Evolutionary conservation across 2,329 filamentous ascomycete species (phyloP).

Genomic region (Drechslerella dactyloides): DNA sequence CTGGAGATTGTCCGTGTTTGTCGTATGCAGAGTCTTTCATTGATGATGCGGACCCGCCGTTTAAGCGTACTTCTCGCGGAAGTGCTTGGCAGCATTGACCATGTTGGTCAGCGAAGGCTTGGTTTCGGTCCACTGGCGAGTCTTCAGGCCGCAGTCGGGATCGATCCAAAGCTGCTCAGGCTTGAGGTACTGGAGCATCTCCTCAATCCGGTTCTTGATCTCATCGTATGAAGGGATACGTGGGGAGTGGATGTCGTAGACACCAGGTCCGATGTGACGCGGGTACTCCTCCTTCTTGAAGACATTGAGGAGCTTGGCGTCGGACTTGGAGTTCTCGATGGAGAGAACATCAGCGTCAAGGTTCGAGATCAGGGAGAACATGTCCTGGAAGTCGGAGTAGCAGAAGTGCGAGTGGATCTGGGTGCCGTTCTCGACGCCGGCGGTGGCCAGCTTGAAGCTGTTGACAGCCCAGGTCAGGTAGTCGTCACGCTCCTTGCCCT

Average conservation of each 20-base stretch:
- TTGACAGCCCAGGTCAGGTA: conserved; percentile 98
- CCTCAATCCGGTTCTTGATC: conserved; percentile 95
- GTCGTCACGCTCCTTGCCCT: conserved; percentile 91
- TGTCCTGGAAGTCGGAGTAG: conserved; percentile 99
- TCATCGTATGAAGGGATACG: conserved; percentile 96
- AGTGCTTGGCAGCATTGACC: conserved; percentile 97
- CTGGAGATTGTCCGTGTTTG: neutral
- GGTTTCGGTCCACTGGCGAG: conserved; percentile 96
- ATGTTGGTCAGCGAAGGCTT: conserved; percentile 95
- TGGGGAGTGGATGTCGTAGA: conserved; percentile 99
- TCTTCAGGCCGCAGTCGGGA: conserved; percentile 99
- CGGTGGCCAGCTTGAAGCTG: conserved; percentile 94
- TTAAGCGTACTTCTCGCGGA: conserved; percentile 79
- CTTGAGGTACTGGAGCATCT: conserved; percentile 97
- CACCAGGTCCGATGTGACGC: conserved; percentile 97
- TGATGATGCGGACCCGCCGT: neutral
- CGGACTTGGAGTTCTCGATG: conserved; percentile 99
- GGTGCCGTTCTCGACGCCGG: conserved; percentile 90
- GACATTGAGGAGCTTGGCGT: conserved; percentile 98
- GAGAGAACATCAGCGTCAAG: conserved; percentile 97
- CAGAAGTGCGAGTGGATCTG: conserved; percentile 99
- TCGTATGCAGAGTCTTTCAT: neutral
- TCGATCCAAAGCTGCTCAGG: conserved; percentile 99
- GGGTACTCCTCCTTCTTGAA: conserved; percentile 98
- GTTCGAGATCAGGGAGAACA: conserved; percentile 99